Evolutionary conservation across 116 monocot genomes (phyloP).

Genomic region (Phalaenopsis hybrid): DNA sequence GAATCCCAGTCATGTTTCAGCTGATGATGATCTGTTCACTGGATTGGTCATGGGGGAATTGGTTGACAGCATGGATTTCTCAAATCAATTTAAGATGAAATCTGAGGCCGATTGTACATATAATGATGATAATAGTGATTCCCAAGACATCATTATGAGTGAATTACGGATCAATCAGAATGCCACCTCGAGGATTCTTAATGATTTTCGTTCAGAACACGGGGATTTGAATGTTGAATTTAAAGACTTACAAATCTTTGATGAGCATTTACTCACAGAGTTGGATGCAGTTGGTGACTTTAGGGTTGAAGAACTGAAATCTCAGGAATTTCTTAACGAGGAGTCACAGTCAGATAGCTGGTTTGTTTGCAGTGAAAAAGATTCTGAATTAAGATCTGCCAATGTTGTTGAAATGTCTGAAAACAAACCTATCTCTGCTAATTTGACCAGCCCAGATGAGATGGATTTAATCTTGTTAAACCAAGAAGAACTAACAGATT

Average conservation of each 20-base stretch:
- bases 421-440: conserved; percentile 4
- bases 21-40: too few species aligned
- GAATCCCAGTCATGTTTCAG: background rate
- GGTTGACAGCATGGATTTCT: conserved; percentile 1
- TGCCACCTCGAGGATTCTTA: background rate
- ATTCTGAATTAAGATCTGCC: background rate
- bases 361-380: conserved; percentile 2
- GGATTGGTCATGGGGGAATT: too few species aligned
- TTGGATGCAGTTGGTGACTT: conserved; percentile 77
- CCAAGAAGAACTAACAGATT: background rate
- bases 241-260: conserved; percentile 21
- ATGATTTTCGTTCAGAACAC: conserved; percentile 25
- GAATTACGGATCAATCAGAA: conserved; percentile 11
- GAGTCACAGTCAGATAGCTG: conserved; percentile 1
- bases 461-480: conserved; percentile 4
- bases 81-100: background rate
- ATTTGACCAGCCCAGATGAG: background rate
- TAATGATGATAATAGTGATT: conserved; percentile 3
- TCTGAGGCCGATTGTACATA: conserved; percentile 2
- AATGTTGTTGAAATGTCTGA: background rate
- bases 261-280: conserved; percentile 57
- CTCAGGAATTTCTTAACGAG: conserved; percentile 1
- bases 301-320: conserved; percentile 14
- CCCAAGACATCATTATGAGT: conserved; percentile 2
- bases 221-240: conserved; percentile 18